These are phyloP conservation scores for Hypoxylon lienhwacheense DNA, from an alignment of 495 filamentous ascomycete species.

Conservation along the genomic window DNA sequence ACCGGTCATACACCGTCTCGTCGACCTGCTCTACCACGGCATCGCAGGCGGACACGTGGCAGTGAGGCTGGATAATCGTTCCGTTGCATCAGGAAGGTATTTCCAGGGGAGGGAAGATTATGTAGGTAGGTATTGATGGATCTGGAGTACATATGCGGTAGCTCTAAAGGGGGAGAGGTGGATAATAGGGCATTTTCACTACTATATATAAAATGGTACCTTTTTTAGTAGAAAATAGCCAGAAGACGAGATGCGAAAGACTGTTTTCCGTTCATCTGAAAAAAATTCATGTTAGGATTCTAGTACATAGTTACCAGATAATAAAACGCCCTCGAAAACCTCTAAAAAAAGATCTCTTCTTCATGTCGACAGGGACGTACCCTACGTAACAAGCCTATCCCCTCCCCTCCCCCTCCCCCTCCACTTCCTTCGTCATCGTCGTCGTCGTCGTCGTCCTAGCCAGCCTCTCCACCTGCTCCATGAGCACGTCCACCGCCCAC, in stretches of 20 bases:
- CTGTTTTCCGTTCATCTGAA: too few species aligned
- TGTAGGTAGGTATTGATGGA: too few species aligned
- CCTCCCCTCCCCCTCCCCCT: background rate
- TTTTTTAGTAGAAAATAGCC: background rate
- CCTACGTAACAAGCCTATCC: background rate
- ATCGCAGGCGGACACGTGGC: slow-evolving; percentile 47
- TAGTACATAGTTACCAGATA: too few species aligned
- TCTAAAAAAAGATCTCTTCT: too few species aligned
- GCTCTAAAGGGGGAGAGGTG: background rate
- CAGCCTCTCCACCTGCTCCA: slow-evolving; percentile 43
- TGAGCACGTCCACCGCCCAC: slow-evolving; percentile 58
- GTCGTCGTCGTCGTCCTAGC: too few species aligned
- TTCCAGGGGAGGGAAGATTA: too few species aligned
- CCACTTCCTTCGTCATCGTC: too few species aligned
- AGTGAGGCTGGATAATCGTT: slow-evolving; percentile 19
- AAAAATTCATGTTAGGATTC: too few species aligned
- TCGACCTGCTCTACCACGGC: slow-evolving; percentile 49
- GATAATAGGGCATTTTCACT: background rate
- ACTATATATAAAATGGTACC: background rate
- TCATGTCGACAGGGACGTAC: too few species aligned
- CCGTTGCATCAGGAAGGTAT: background rate
- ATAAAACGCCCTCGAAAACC: too few species aligned
- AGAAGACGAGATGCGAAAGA: background rate
- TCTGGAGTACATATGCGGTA: too few species aligned
- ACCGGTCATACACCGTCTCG: slow-evolving; percentile 61